These are phyloP conservation scores for Neonectria punicea DNA, from an alignment of 2,329 filamentous ascomycete species.

Conservation along the genomic window DNA sequence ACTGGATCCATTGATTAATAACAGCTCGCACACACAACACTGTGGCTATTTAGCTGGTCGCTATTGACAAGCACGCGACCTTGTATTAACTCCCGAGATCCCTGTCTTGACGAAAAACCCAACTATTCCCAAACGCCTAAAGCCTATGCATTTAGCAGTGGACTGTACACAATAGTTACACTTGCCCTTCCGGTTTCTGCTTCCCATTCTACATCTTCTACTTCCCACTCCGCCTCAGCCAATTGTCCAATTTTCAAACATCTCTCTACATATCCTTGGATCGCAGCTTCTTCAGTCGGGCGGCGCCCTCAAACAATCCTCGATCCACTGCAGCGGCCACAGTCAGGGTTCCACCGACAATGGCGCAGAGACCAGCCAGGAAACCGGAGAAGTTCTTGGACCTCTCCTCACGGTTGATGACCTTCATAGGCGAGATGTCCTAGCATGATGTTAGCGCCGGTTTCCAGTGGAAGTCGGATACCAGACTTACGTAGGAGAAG, in stretches of 20 bases:
- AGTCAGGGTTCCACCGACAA: slow-evolving; percentile 93
- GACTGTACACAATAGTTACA: slow-evolving; percentile 38
- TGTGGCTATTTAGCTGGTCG: not conserved
- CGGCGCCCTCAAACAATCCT: slow-evolving; percentile 87
- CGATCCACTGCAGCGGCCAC: slow-evolving; percentile 95
- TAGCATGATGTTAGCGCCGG: slow-evolving; percentile 48
- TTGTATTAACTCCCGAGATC: slow-evolving; percentile 2
- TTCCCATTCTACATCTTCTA: not conserved
- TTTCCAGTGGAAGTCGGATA: not conserved
- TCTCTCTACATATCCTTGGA: slow-evolving; percentile 65
- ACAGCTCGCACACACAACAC: slow-evolving; percentile 7
- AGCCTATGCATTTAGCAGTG: slow-evolving; percentile 38
- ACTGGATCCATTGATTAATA: not conserved
- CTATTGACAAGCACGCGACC: slow-evolving; percentile 11
- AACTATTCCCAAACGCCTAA: slow-evolving; percentile 43
- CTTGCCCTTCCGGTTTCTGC: slow-evolving; percentile 20
- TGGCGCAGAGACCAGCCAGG: slow-evolving; percentile 91
- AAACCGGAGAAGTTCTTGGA: slow-evolving; percentile 92
- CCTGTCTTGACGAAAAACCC: slow-evolving; percentile 25
- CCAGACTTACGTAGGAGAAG: slow-evolving; percentile 87
- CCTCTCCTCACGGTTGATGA: slow-evolving; percentile 93
- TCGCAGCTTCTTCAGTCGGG: slow-evolving; percentile 87
- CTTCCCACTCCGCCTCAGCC: slow-evolving; percentile 21
- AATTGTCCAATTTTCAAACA: not conserved
- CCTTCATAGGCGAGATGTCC: slow-evolving; percentile 99